Percentiles rank a stretch among this genome's conserved stretches.
Conservation (phyloP, 805 yeast species). For the Vanderwaltozyma tropicalis region DNA sequence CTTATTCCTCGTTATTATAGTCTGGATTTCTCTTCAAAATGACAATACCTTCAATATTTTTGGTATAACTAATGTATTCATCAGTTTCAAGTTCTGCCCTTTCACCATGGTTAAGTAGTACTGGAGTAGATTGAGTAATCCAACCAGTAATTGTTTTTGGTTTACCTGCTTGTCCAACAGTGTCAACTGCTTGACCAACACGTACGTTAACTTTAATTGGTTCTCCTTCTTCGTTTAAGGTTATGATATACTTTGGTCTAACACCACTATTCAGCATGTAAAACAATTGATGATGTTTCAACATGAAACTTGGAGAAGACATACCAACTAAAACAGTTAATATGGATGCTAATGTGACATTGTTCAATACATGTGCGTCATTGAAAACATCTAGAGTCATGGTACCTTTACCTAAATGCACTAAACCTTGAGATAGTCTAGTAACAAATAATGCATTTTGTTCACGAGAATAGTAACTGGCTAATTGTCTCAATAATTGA, state of each 20-base stretch:
- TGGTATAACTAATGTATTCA: constrained; percentile 75
- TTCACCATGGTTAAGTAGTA: constrained; percentile 84
- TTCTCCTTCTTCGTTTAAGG: constrained; percentile 83
- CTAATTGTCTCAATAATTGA: constrained; percentile 87
- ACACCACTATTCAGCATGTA: constrained; percentile 81
- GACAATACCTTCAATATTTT: constrained; percentile 85
- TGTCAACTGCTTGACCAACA: constrained; percentile 98
- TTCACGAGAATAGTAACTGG: constrained; percentile 83
- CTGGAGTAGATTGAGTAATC: constrained; percentile 99
- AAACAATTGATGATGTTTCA: constrained; percentile 73
- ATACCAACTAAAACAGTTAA: constrained; percentile 76
- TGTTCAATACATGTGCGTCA: constrained; percentile 78
- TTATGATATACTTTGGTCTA: constrained; percentile 85
- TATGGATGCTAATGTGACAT: constrained; percentile 81
- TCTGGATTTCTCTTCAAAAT: constrained; percentile 87
- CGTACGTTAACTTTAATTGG: constrained; percentile 93
- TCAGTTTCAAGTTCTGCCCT: constrained; percentile 89
- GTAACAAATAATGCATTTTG: constrained; percentile 87
- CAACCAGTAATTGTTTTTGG: constrained; percentile 99
- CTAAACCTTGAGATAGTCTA: constrained; percentile 87
- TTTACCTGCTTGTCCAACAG: constrained; percentile 98
- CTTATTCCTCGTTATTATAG: constrained; percentile 48
- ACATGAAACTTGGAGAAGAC: constrained; percentile 77
- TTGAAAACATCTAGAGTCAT: constrained; percentile 80
- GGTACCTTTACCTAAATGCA: constrained; percentile 95